A percentile compares a stretch with the other conserved stretches of the same genome.
Conservation (phyloP, 2,329 filamentous ascomycete genomes). For the Neophaeococcomyces aloes region DNA sequence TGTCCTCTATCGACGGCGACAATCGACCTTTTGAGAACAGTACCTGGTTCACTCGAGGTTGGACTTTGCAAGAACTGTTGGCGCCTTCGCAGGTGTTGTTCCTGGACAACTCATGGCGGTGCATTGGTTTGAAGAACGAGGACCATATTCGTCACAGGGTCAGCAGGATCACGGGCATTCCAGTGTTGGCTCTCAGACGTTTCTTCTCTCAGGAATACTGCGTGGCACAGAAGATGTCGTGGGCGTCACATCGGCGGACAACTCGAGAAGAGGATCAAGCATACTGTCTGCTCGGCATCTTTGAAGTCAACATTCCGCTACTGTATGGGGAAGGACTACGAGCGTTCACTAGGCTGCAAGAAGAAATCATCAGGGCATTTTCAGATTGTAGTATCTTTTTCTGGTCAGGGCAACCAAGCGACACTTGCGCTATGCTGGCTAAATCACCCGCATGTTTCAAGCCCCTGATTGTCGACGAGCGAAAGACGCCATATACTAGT, state of each 20-base stretch:
- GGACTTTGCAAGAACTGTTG: slow-evolving; percentile 13
- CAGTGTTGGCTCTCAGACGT: slow-evolving; percentile 16
- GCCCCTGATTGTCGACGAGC: too few species aligned
- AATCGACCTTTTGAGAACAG: slow-evolving; percentile 6
- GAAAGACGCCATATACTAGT: too few species aligned
- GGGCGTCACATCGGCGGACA: slow-evolving; percentile 29
- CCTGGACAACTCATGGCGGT: slow-evolving; percentile 18
- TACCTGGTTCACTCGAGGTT: not conserved
- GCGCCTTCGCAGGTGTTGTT: slow-evolving; percentile 20
- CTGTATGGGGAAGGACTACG: slow-evolving; percentile 30
- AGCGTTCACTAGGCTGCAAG: slow-evolving; percentile 18
- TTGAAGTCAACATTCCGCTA: slow-evolving; percentile 34
- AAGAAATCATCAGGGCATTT: slow-evolving; percentile 10
- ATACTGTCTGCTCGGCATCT: slow-evolving; percentile 36
- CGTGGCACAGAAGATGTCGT: slow-evolving; percentile 31
- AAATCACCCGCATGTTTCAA: slow-evolving; percentile 23
- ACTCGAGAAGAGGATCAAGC: slow-evolving; percentile 31
- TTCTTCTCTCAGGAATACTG: slow-evolving; percentile 13
- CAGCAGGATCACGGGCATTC: too few species aligned
- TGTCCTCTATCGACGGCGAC: slow-evolving; percentile 2
- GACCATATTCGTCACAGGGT: slow-evolving; percentile 21
- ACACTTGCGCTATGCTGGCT: too few species aligned
- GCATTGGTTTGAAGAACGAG: slow-evolving; percentile 18
- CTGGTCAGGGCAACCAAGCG: too few species aligned
- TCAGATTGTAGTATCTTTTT: too few species aligned